A percentile compares a stretch with the other conserved stretches of the same genome.
These are phyloP conservation scores for Penicillium argentinense DNA, from an alignment of 495 filamentous ascomycete genomes.

Conservation along the genomic window DNA sequence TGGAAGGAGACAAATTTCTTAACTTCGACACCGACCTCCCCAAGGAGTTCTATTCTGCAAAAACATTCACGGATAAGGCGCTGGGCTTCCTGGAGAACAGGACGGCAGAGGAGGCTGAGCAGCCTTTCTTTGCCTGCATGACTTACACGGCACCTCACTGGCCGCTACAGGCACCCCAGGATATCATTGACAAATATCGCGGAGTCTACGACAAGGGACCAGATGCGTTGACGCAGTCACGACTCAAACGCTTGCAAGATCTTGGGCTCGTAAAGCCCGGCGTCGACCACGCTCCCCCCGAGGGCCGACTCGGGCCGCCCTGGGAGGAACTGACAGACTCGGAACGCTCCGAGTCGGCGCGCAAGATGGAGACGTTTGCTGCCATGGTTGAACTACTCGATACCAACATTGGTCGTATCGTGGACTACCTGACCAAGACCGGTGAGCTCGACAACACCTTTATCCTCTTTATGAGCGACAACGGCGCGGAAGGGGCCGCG, in stretches of 20 bases:
- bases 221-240: too few species aligned
- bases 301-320: not conserved
- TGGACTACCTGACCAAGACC: slow-evolving; percentile 45
- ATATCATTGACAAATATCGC: slow-evolving; percentile 32
- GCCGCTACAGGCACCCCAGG: slow-evolving; percentile 37
- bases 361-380: slow-evolving; percentile 53
- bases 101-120: slow-evolving; percentile 31
- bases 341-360: slow-evolving; percentile 33
- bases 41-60: slow-evolving; percentile 38
- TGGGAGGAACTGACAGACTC: slow-evolving; percentile 7
- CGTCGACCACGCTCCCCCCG: slow-evolving; percentile 31
- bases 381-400: slow-evolving; percentile 56
- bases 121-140: slow-evolving; percentile 42
- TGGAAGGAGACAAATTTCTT: not conserved
- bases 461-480: slow-evolving; percentile 53
- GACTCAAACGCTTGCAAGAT: too few species aligned
- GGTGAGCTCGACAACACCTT: slow-evolving; percentile 56
- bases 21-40: slow-evolving; percentile 30
- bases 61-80: slow-evolving; percentile 38
- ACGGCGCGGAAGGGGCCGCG: slow-evolving; percentile 52
- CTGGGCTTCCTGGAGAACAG: slow-evolving; percentile 39
- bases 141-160: slow-evolving; percentile 46
- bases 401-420: slow-evolving; percentile 46
- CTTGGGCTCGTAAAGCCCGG: slow-evolving; percentile 28
- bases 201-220: slow-evolving; percentile 43